Conservation (phyloP, 169 alveolate genomes). For the Cryptosporidium bovis region DNA sequence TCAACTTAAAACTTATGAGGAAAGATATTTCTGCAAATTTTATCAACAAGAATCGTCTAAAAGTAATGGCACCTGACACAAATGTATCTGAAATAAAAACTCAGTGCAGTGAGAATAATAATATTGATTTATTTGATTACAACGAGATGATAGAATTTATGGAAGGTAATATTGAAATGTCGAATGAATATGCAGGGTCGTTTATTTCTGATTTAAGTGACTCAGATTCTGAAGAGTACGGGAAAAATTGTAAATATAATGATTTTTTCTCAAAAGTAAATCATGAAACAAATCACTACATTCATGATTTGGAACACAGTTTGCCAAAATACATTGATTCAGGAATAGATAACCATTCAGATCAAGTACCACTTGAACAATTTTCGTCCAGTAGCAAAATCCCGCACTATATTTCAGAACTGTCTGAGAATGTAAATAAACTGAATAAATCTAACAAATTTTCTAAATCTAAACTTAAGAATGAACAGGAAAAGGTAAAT, state of each 20-base stretch:
- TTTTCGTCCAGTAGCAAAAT: neutral
- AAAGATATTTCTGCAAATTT: slow-evolving; percentile 11
- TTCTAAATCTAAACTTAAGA: neutral
- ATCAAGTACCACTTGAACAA: neutral
- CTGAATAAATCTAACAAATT: neutral
- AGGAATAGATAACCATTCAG: slow-evolving; percentile 2
- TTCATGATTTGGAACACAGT: neutral
- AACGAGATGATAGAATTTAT: slow-evolving; percentile 50
- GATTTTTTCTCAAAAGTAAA: slow-evolving; percentile 20
- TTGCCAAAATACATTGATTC: neutral
- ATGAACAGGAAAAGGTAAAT: slow-evolving; percentile 21
- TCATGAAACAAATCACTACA: neutral
- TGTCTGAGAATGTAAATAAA: neutral
- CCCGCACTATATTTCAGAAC: neutral
- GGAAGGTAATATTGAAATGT: neutral
- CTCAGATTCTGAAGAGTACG: neutral
- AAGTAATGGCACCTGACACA: neutral
- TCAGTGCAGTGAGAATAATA: neutral
- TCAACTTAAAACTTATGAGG: neutral
- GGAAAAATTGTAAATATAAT: slow-evolving; percentile 11
- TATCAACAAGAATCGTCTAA: neutral
- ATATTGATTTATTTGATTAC: slow-evolving; percentile 42
- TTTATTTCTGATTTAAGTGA: slow-evolving; percentile 16
- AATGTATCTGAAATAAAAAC: neutral
- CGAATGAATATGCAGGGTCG: neutral